A percentile compares a stretch with the other conserved stretches of the same genome.
Conservation (phyloP, 306 rosid species). For the Lablab purpureus region DNA sequence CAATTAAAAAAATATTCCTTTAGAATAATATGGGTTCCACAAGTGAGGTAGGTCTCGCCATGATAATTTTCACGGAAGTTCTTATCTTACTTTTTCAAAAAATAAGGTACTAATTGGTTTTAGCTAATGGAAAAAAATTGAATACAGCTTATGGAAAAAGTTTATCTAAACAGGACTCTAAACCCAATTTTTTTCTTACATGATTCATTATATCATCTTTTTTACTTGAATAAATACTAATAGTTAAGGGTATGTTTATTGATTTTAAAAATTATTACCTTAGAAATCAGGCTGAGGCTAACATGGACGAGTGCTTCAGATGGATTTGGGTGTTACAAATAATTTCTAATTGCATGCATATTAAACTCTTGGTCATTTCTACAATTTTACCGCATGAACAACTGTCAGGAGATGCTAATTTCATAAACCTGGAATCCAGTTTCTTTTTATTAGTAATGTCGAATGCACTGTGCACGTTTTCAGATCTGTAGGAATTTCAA, state of each 20-base stretch:
- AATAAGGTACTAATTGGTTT: neutral
- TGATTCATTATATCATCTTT: neutral
- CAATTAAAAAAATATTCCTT: no score
- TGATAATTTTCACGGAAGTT: no score
- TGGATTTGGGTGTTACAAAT: no score
- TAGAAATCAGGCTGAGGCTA: neutral
- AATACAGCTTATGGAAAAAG: neutral
- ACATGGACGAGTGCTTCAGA: no score
- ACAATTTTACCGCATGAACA: neutral
- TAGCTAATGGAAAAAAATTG: no score
- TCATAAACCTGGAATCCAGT: neutral
- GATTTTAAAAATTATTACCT: neutral
- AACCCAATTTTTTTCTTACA: neutral
- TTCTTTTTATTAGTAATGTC: conserved; percentile 21
- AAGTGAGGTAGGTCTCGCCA: no score
- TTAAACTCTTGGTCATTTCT: neutral
- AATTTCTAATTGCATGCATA: neutral
- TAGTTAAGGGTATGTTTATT: neutral
- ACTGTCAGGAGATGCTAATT: neutral
- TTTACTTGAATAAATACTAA: no score
- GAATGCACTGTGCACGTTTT: conserved; percentile 29
- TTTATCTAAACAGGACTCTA: neutral
- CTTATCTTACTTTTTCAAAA: no score
- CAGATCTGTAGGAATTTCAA: conserved; percentile 82
- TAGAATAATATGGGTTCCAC: no score